Evolutionary conservation across 345 rosid species (phyloP), one percentile per base, ranked within the genome.

Genomic region (Jatropha curcas): DNA sequence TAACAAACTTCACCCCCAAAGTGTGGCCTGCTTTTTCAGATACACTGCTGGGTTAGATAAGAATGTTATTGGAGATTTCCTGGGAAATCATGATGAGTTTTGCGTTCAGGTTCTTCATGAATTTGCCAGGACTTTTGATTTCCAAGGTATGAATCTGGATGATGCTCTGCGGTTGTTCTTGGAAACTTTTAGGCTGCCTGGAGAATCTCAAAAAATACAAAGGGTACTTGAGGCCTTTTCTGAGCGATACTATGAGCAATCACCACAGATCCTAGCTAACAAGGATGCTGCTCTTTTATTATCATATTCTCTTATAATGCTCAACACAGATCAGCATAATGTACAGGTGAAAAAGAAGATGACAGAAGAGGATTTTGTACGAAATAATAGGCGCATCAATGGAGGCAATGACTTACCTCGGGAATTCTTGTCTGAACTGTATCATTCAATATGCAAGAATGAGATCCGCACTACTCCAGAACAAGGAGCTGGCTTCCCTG

Each of bases 191-290:
- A 85, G 90, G 70, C 77, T 90, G 80, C 91, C 96, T 67, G 96
- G 93, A 2, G 96, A 90, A 79, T 85, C 93, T 30, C 96, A 90
- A 84, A 90, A 90, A 83, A 90, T 90, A 75, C 88, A 88, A 68
- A 83, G 96, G 78, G 91, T 88, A 67, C 89, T 90, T 41, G 96
- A 88, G 80, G 96, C 96, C 25, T 90, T 90, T 83, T 81, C 93
- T 73, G 93, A 88, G 79, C 81, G 91, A 82, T 90, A 88, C 74
- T 88, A 90, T 82, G 90, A 90, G 84, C 96, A 90, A 76, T 87
- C 90, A 57, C 87, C 90, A 63, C 82, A 84, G 71, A 80, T 83
- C 75, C 74, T 90, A 41, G 80, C 71, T 64, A 70, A 88, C 74
- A 88, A 79, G 70, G 96, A 90, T 81, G 93, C 89, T 79, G 84